Conservation (phyloP, 2,329 filamentous ascomycete genomes). For the Paramyrothecium sp. region DNA sequence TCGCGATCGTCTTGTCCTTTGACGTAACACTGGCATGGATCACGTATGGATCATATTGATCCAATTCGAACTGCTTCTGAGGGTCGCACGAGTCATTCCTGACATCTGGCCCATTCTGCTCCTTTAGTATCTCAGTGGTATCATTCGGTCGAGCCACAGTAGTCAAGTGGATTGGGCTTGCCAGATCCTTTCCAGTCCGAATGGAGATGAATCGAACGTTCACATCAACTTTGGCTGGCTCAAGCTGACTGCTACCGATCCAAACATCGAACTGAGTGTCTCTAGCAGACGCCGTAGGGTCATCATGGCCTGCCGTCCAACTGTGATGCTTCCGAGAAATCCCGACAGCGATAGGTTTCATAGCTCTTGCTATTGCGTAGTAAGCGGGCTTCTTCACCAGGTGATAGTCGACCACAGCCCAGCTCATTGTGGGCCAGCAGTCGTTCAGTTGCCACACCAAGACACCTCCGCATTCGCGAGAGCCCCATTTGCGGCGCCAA, state of each 20-base stretch:
- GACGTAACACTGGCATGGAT: not conserved
- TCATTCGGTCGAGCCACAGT: not conserved
- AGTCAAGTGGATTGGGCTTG: conserved; percentile 19
- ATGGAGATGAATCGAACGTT: conserved; percentile 35
- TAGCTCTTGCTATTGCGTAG: conserved; percentile 41
- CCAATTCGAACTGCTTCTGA: not conserved
- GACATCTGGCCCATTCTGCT: not conserved
- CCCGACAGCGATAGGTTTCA: conserved; percentile 22
- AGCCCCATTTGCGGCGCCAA: conserved; percentile 58
- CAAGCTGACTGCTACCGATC: conserved; percentile 27
- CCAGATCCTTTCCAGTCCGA: conserved; percentile 28
- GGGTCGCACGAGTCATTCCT: not conserved
- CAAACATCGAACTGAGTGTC: conserved; percentile 30
- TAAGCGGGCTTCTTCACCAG: conserved; percentile 60
- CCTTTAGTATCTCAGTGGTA: not conserved
- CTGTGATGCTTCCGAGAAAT: not conserved
- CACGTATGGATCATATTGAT: not conserved
- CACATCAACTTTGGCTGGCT: conserved; percentile 18
- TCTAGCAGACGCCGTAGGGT: not conserved
- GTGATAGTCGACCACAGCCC: conserved; percentile 60
- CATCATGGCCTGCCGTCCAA: conserved; percentile 1
- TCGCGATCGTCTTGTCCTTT: conserved; percentile 33
- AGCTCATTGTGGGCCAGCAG: conserved; percentile 62
- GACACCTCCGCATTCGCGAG: conserved; percentile 57
- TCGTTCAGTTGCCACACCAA: conserved; percentile 66